Conservation (phyloP, 768 basidiomycete genomes). For the Obba rivulosa region DNA sequence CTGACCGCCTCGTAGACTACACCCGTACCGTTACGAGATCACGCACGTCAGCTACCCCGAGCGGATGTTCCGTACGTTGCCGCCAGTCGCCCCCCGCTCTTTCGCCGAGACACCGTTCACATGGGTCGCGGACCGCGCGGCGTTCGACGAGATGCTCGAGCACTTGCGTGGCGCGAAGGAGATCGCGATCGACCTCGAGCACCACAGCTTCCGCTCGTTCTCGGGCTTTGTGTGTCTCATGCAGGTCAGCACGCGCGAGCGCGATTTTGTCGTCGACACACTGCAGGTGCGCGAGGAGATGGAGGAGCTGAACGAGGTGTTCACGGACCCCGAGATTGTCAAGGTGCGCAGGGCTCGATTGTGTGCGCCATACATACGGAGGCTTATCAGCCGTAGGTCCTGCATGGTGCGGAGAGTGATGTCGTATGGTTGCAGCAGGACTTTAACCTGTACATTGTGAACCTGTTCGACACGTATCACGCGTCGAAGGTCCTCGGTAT, state of each 20-base stretch:
- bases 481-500: slow-evolving; percentile 81
- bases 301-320: slow-evolving; percentile 71
- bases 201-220: slow-evolving; percentile 85
- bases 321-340: slow-evolving; percentile 78
- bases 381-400: slow-evolving; percentile 47
- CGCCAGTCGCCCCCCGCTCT: slow-evolving; percentile 48
- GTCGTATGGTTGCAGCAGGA: slow-evolving; percentile 96
- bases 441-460: slow-evolving; percentile 90
- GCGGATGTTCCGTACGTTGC: slow-evolving; percentile 51
- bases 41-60: slow-evolving; percentile 65
- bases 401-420: slow-evolving; percentile 94
- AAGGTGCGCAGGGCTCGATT: slow-evolving; percentile 49
- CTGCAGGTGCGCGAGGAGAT: slow-evolving; percentile 71
- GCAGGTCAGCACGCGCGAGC: slow-evolving; percentile 79
- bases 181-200: slow-evolving; percentile 92
- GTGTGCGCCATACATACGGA: background rate
- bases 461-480: slow-evolving; percentile 96
- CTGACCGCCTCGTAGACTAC: slow-evolving; percentile 23
- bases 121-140: slow-evolving; percentile 58
- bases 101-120: slow-evolving; percentile 66
- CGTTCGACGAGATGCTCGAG: slow-evolving; percentile 59
- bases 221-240: slow-evolving; percentile 88
- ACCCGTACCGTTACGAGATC: slow-evolving; percentile 89
- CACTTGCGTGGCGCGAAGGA: slow-evolving; percentile 63
- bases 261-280: slow-evolving; percentile 86